phyloP scores from a whole-genome alignment of 345 rosid genomes.

The Camelina hispida region DNA sequence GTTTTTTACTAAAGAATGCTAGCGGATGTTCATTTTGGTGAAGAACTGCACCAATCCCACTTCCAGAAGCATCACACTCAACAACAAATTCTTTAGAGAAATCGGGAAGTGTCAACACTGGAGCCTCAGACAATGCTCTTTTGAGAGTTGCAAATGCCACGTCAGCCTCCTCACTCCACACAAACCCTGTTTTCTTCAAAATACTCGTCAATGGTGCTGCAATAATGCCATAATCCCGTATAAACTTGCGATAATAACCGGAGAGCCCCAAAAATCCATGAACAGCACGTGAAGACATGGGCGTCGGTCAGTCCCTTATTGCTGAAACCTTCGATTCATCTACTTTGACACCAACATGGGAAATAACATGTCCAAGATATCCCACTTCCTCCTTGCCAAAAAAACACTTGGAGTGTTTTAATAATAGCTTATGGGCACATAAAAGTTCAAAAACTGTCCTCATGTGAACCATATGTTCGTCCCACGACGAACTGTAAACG shows the following conservation, averaged over 20 bases:
- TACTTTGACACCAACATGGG: no score
- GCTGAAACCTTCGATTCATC: no score
- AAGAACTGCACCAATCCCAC: background rate
- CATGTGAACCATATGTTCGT: background rate
- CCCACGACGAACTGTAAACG: no score
- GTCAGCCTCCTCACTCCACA: background rate
- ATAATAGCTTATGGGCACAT: accelerated
- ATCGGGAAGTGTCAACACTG: background rate
- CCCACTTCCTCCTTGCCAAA: background rate
- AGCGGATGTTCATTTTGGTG: background rate
- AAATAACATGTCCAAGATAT: no score
- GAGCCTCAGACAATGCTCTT: accelerated
- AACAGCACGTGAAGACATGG: no score
- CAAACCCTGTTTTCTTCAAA: background rate
- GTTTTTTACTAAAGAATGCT: background rate
- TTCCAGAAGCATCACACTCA: background rate
- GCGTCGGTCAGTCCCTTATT: no score
- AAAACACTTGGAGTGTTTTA: background rate
- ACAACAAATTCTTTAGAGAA: background rate
- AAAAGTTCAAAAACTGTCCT: background rate
- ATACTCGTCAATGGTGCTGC: background rate
- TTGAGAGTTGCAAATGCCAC: accelerated
- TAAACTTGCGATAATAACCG: background rate
- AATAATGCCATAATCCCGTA: background rate
- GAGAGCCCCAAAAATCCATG: background rate